Evolutionary conservation across 805 yeast species (phyloP).

Genomic region (Kregervanrija fluxuum): DNA sequence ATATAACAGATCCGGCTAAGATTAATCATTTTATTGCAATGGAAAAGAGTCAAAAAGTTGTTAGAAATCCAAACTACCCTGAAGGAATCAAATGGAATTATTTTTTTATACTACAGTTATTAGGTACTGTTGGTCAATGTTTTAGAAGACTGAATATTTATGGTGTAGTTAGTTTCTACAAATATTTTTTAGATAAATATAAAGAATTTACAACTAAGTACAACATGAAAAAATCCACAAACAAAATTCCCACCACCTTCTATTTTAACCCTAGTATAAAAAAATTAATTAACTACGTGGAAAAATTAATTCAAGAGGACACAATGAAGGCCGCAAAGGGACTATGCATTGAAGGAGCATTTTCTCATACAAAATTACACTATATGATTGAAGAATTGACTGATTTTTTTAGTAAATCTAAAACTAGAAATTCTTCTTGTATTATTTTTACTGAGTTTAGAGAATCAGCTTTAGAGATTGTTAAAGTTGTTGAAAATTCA

Average conservation of each 20-base stretch:
- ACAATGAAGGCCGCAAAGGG: slow-evolving; percentile 12
- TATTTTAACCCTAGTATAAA: slow-evolving; percentile 45
- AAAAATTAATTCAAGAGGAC: slow-evolving; percentile 30
- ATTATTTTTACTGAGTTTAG: slow-evolving; percentile 86
- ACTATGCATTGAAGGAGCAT: slow-evolving; percentile 22
- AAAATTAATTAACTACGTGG: slow-evolving; percentile 37
- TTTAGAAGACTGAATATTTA: slow-evolving; percentile 65
- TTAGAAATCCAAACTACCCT: slow-evolving; percentile 44
- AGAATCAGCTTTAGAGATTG: slow-evolving; percentile 85
- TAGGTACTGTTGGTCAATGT: slow-evolving; percentile 69
- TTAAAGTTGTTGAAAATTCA: slow-evolving; percentile 48
- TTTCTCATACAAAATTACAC: slow-evolving; percentile 70
- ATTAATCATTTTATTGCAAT: slow-evolving; percentile 67
- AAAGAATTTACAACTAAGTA: slow-evolving; percentile 52
- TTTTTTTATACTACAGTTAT: slow-evolving; percentile 50
- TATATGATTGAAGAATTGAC: slow-evolving; percentile 49
- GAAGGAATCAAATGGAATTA: slow-evolving; percentile 74
- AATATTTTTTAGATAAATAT: slow-evolving; percentile 54
- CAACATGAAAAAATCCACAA: slow-evolving; percentile 50
- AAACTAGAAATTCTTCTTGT: slow-evolving; percentile 53
- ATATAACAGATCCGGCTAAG: slow-evolving; percentile 54
- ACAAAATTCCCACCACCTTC: slow-evolving; percentile 55
- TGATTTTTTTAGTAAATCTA: slow-evolving; percentile 42
- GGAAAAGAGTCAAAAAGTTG: slow-evolving; percentile 56
- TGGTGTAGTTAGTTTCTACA: slow-evolving; percentile 72